A percentile compares a stretch with the other conserved stretches of the same genome.
phyloP scores from a whole-genome alignment of 2,329 filamentous ascomycete species.

The Penicillium sp. region DNA sequence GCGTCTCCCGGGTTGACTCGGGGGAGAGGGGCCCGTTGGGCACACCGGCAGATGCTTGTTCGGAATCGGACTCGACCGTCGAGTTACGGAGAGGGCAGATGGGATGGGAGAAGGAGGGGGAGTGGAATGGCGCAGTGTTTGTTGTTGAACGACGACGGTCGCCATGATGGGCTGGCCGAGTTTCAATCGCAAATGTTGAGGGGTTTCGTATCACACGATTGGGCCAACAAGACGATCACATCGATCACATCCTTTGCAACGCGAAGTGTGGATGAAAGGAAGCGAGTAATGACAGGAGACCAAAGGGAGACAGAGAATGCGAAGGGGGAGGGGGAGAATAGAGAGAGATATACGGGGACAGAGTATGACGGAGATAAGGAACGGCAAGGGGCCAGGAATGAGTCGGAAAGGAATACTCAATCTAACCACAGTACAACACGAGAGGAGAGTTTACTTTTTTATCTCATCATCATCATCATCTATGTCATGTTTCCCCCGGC shows the following conservation, averaged over 20 bases:
- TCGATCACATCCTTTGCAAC: constrained; percentile 22
- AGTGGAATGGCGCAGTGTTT: constrained; percentile 45
- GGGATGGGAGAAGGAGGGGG: constrained; percentile 43
- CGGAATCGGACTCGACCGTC: constrained; percentile 61
- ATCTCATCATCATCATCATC: constrained; percentile 17
- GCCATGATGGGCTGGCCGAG: constrained; percentile 35
- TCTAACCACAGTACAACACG: not conserved
- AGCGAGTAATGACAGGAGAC: not conserved
- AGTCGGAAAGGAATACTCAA: not conserved
- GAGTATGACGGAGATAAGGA: constrained; percentile 11
- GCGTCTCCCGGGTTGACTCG: constrained; percentile 59
- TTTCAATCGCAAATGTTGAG: not conserved
- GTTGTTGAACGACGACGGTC: constrained; percentile 46
- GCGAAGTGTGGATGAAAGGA: not conserved
- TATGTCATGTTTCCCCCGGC: not conserved
- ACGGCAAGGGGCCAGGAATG: constrained; percentile 14
- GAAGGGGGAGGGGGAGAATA: not conserved
- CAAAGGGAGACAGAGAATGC: constrained; percentile 2
- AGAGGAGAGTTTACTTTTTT: not conserved
- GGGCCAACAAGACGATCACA: constrained; percentile 15
- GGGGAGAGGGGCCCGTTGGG: constrained; percentile 66
- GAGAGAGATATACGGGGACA: constrained; percentile 1
- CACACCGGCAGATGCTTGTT: constrained; percentile 91
- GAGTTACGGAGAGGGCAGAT: constrained; percentile 54
- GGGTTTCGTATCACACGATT: constrained; percentile 3